These are phyloP conservation scores for Phytophthora aleatoria DNA, from an alignment of 352 stramenopile species.

Conservation along the genomic window DNA sequence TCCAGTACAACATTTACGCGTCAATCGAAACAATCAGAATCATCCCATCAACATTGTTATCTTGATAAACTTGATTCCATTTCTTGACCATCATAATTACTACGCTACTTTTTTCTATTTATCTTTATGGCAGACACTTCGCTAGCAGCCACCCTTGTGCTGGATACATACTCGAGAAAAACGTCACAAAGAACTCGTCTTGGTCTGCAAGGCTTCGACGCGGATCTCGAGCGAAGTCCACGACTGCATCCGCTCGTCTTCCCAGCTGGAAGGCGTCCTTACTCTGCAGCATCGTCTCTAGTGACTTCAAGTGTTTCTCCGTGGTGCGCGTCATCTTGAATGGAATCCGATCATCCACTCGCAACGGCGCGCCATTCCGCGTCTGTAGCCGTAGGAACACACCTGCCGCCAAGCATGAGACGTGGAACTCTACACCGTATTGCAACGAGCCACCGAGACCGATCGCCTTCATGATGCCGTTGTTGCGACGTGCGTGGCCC, in stretches of 20 bases:
- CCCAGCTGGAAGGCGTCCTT: slow-evolving; percentile 83
- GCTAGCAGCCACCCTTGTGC: slow-evolving; percentile 78
- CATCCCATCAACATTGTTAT: too few relatives aligned
- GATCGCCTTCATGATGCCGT: slow-evolving; percentile 88
- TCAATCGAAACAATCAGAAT: too few relatives aligned
- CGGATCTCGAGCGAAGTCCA: slow-evolving; percentile 69
- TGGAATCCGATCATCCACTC: slow-evolving; percentile 72
- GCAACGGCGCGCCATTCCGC: slow-evolving; percentile 66
- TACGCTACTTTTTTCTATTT: slow-evolving; percentile 30
- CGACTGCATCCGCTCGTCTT: slow-evolving; percentile 71
- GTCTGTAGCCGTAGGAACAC: slow-evolving; percentile 84
- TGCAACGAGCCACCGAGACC: slow-evolving; percentile 76
- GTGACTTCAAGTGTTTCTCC: slow-evolving; percentile 71
- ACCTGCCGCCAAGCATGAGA: slow-evolving; percentile 69
- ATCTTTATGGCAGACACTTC: slow-evolving; percentile 55
- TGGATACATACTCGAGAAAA: slow-evolving; percentile 87
- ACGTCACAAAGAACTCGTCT: slow-evolving; percentile 84
- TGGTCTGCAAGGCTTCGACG: slow-evolving; percentile 80
- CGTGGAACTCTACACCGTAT: slow-evolving; percentile 82
- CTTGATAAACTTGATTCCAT: not conserved
- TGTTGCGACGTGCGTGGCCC: slow-evolving; percentile 73
- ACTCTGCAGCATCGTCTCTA: slow-evolving; percentile 75
- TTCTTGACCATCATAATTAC: slow-evolving; percentile 20
- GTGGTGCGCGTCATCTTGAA: slow-evolving; percentile 85
- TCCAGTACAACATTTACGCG: too few relatives aligned